Evolutionary conservation across 2,329 filamentous ascomycete genomes (phyloP).

Genomic region (Aureobasidium sp.): DNA sequence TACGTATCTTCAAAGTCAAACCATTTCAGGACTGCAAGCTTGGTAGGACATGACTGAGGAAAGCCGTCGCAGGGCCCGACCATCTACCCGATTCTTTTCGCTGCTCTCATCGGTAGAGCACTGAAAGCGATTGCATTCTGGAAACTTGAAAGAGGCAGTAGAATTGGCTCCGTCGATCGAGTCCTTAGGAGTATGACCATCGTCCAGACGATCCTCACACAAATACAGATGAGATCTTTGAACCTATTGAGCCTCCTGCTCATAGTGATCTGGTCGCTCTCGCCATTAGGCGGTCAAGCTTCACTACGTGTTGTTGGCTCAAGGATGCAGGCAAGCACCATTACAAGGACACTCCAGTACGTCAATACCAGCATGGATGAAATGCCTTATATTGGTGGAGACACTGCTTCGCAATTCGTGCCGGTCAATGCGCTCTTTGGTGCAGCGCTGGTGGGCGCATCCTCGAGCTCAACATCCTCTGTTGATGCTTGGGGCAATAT

Average conservation of each 20-base stretch:
- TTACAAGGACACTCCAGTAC: background rate
- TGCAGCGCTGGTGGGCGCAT: background rate
- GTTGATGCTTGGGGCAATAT: background rate
- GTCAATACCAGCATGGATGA: background rate
- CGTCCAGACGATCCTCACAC: background rate
- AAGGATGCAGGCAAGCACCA: background rate
- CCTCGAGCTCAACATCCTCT: background rate
- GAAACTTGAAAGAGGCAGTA: background rate
- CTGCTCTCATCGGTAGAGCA: background rate
- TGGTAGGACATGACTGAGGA: background rate
- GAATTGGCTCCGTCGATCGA: background rate
- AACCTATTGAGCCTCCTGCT: background rate
- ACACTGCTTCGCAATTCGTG: background rate
- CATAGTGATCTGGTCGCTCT: background rate
- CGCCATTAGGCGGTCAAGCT: background rate
- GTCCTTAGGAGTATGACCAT: background rate
- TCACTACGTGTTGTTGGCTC: background rate
- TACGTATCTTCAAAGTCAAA: background rate
- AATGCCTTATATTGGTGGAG: background rate
- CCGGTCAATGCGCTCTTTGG: background rate
- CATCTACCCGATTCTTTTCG: background rate
- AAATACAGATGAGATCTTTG: background rate
- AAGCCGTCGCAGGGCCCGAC: background rate
- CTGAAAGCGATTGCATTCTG: background rate
- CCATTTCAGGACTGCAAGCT: background rate